A percentile compares a stretch with the other conserved stretches of the same genome.
Evolutionary conservation across 2,329 filamentous ascomycete genomes (phyloP).

Genomic region (Drechslerella stenobrocha): DNA sequence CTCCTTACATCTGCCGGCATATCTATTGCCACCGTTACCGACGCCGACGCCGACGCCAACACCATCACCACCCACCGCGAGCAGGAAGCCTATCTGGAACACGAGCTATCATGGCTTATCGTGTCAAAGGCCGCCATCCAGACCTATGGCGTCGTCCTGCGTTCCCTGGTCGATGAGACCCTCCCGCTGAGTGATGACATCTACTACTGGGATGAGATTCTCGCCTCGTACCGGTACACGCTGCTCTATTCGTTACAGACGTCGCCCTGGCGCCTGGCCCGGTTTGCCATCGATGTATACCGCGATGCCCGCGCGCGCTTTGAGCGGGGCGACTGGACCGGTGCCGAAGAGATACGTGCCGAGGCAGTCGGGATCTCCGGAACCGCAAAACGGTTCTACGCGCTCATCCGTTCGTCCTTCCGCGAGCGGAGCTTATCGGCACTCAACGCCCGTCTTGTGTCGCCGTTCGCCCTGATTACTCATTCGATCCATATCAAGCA

Average conservation of each 20-base stretch:
- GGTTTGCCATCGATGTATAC: slow-evolving; percentile 72
- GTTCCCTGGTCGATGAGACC: slow-evolving; percentile 77
- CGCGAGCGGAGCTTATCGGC: slow-evolving; percentile 71
- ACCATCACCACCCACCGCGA: slow-evolving; percentile 53
- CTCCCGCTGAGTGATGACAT: slow-evolving; percentile 82
- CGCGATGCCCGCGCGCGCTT: slow-evolving; percentile 59
- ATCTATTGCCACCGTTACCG: slow-evolving; percentile 57
- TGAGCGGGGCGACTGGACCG: slow-evolving; percentile 26
- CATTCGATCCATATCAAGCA: slow-evolving; percentile 76
- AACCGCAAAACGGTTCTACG: slow-evolving; percentile 68
- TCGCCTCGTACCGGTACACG: slow-evolving; percentile 76
- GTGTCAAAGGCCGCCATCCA: slow-evolving; percentile 91
- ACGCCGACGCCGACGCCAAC: slow-evolving; percentile 54
- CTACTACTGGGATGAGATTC: slow-evolving; percentile 92
- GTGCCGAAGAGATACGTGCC: slow-evolving; percentile 21
- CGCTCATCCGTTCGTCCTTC: slow-evolving; percentile 74
- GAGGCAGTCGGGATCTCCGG: slow-evolving; percentile 41
- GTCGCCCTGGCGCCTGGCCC: slow-evolving; percentile 73
- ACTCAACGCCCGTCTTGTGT: slow-evolving; percentile 71
- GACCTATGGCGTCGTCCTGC: slow-evolving; percentile 78
- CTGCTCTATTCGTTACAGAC: slow-evolving; percentile 85
- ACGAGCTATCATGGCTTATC: slow-evolving; percentile 85
- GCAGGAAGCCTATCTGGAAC: slow-evolving; percentile 63
- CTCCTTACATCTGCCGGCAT: slow-evolving; percentile 68
- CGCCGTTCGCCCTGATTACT: slow-evolving; percentile 74